Base-by-base conservation (phyloP, 2,329 filamentous ascomycete genomes). In the Neonectria ditissima region DNA sequence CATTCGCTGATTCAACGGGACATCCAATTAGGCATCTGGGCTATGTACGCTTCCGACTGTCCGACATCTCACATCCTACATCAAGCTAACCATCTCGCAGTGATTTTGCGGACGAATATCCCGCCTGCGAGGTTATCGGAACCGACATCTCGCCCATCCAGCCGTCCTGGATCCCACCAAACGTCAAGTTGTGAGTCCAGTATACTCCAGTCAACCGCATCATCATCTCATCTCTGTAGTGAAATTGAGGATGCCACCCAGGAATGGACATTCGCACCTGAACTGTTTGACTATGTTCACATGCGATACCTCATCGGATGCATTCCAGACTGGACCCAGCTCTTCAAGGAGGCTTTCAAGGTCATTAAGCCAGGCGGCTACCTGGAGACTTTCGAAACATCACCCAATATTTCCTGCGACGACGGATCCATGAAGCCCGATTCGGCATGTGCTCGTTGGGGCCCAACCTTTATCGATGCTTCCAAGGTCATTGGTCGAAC, bases 201-300 rank as follows among this genome's bases (percentile, higher is more conserved):
- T n/a, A n/a, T n/a, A n/a, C n/a, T n/a, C n/a, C n/a, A n/a, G n/a
- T n/a, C n/a, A n/a, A n/a, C n/a, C n/a, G n/a, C n/a, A n/a, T n/a
- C n/a, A n/a, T n/a, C n/a, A n/a, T n/a, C n/a, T n/a, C n/a, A n/a
- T n/a, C n/a, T n/a, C n/a, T n/a, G n/a, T n/a, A n/a, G 73, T 52
- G 69, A 89, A 63, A 84, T 91, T 48, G 89, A 91, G 70, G 88
- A 91, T 71, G 85, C 86, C 51, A 86, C 86, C 63, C 80, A 73
- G 7, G 77, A 79, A 0, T 83, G 80, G 80, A 87, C 78, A 75
- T 87, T 78, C 72, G 18, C 62, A 5, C 78, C 81, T 65, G 83
- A 64, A 66, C 63, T 66, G 20, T 86, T 88, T 69, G 87, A 90
- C 75, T 88, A 83, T 69, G 83, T 90, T 58, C 87, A 89, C 73